Base-by-base conservation (phyloP, 768 basidiomycete genomes). In the Hygrophorus russula region DNA sequence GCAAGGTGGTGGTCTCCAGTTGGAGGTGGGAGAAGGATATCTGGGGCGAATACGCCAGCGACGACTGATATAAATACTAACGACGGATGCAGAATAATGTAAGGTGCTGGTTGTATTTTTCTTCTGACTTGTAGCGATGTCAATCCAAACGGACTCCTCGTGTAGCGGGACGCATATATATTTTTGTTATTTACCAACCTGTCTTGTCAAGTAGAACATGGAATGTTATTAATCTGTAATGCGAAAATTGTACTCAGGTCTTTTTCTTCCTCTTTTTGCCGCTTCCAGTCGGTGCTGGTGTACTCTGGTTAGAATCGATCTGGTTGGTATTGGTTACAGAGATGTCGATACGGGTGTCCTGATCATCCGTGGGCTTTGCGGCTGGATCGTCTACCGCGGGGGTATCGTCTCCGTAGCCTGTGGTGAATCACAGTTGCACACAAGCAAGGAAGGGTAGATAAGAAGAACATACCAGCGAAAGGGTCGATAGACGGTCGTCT, bases 51-150 rank as follows among this genome's bases (percentile, higher is more conserved):
- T 46, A 73, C 80, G 20, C 78, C 76, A 9, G 61, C 64, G 20
- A 59, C 67, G 27, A 57, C 71, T 40, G 69, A 70, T 47, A 41
- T 66, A 50, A 71, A 69, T 24, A 11, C 19, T 47, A 70, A 73
- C 31, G 81, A 80, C 32, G 74, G 76, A 29, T 86, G 83, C 66
- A 70, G 69, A 41, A 62, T 82, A 54, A 85, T 82, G 81, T 85
- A 70, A 68, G 50, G 39, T 29, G 51, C 41, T 51, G 33, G 43
- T 50, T 56, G 52, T 56, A 48, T 48, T 52, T 47, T 58, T 58
- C 61, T 51, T 53, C 46, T 33, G 32, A 41, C 36, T 39, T 46
- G 42, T 44, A 36, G 18, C 7, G 29, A 24, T 24, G 7, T n/a
- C 24, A 24, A 24, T 24, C 24, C 7, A 24, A 24, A 24, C 24